A percentile compares a stretch with the other conserved stretches of the same genome.
Evolutionary conservation across 345 rosid species (phyloP).

Genomic region (Linum usitatissimum): DNA sequence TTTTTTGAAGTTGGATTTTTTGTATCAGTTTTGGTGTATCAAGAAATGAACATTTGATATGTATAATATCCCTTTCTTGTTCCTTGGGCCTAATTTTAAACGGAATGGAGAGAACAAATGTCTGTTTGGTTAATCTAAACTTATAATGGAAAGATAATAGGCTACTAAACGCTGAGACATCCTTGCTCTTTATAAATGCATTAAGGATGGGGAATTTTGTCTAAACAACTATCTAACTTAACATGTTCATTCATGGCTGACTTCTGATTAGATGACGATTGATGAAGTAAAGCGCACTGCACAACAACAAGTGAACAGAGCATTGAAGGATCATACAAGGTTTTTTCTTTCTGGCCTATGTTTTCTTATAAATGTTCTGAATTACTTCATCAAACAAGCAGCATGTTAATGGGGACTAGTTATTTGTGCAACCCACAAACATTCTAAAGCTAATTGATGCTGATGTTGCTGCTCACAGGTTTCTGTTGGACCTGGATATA

Average conservation of each 20-base stretch:
- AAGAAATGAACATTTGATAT: too few species aligned
- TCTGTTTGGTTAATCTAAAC: too few species aligned
- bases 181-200: too few species aligned
- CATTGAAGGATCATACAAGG: slow-evolving; percentile 89
- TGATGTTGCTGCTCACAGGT: slow-evolving; percentile 31
- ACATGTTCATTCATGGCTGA: slow-evolving; percentile 10
- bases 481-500: slow-evolving; percentile 86
- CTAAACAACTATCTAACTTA: background rate
- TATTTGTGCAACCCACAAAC: background rate
- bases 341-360: slow-evolving; percentile 14
- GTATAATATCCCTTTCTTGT: too few species aligned
- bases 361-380: background rate
- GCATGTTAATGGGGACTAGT: background rate
- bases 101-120: too few species aligned
- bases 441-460: slow-evolving; percentile 5
- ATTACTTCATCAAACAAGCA: background rate
- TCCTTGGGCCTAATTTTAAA: too few species aligned
- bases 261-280: slow-evolving; percentile 66
- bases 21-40: too few species aligned
- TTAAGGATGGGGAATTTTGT: too few species aligned
- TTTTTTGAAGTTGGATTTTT: too few species aligned
- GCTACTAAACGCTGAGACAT: too few species aligned
- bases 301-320: slow-evolving; percentile 82
- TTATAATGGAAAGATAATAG: too few species aligned
- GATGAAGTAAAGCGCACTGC: slow-evolving; percentile 95